Percentiles rank a stretch among this genome's conserved stretches.
Evolutionary conservation across 1,284 basidiomycete genomes (phyloP).

Genomic region (Malassezia caprae): DNA sequence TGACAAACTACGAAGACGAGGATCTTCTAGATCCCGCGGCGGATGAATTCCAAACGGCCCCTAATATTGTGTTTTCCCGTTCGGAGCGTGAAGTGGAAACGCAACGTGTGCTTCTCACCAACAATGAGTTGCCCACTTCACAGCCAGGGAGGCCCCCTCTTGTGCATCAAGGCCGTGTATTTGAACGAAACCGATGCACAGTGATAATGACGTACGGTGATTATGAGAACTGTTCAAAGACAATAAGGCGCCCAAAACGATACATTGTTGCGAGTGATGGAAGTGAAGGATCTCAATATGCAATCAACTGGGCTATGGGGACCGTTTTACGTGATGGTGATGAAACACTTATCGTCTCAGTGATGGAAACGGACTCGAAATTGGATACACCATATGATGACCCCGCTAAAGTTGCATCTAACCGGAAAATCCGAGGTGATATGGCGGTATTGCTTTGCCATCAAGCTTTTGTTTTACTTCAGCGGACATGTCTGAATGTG

Average conservation of each 20-base stretch:
- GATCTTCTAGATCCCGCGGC: constrained; percentile 13
- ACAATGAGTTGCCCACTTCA: constrained; percentile 5
- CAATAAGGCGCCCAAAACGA: constrained; percentile 57
- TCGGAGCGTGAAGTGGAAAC: constrained; percentile 4
- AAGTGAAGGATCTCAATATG: constrained; percentile 55
- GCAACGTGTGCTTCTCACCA: neutral
- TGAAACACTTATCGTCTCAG: constrained; percentile 57
- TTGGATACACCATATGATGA: constrained; percentile 54
- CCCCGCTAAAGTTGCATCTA: constrained; percentile 63
- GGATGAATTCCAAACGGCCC: constrained; percentile 19
- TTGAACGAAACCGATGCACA: constrained; percentile 83
- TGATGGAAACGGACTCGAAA: constrained; percentile 84
- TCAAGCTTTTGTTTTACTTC: constrained; percentile 76
- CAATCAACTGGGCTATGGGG: constrained; percentile 61
- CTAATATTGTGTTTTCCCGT: constrained; percentile 16
- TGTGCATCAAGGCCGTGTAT: constrained; percentile 45
- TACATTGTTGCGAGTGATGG: constrained; percentile 90
- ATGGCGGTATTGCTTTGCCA: constrained; percentile 70
- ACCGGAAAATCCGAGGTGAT: constrained; percentile 86
- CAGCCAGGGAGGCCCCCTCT: constrained; percentile 8
- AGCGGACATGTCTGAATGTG: constrained; percentile 77
- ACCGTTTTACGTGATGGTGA: constrained; percentile 91
- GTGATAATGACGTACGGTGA: constrained; percentile 66
- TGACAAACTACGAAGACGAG: constrained; percentile 19
- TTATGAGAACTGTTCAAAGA: constrained; percentile 34